Evolutionary conservation across 768 basidiomycete species (phyloP), one percentile per base, ranked within the genome.

Genomic region (Boletus edulis): DNA sequence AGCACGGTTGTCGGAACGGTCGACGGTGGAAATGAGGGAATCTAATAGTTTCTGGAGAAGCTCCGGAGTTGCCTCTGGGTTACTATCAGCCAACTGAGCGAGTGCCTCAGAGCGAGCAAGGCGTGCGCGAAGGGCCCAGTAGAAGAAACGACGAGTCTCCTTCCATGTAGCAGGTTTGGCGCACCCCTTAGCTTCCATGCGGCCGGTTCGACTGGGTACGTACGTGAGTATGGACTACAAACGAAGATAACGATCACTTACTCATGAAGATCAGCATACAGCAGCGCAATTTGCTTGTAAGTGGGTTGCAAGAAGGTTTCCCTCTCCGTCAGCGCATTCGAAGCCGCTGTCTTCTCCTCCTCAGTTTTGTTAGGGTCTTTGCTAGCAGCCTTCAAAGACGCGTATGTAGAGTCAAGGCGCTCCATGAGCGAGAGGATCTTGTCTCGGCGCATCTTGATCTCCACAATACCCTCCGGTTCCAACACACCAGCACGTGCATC

Each of bases 251-350:
- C 41, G 40, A 52, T 29, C 13, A 78, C 91, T 67, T 72, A 94
- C 91, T 97, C 94, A 67, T 96, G 97, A 58, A 97, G 85, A 73
- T 99, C 97, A 32, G 94, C 95, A 66, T 98, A 98, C 31, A 95
- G 79, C 56, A 98, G 72, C 24, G 95, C 94, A 46, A 98, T 84
- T 63, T 95, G 94, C 72, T 91, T 91, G 76, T 97, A 99, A 3
- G 91, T 88, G 3, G 96, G 94, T 62, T 87, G 82, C 57, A 98
- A 74, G 62, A 86, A 73, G 22, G 82, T 82, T 73, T 98, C 96
- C 39, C 97, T 82, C 27, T 81, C 79, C 17, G 84, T 77, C 55
- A 98, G 74, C 34, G 85, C 82, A 44, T 85, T 80, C 7, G 82
- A 76, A 8, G 91, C 90, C 9, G 78, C 74, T 1, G 86, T 78